Base-by-base conservation (phyloP, 345 rosid species). In the Fremontodendron californicum region DNA sequence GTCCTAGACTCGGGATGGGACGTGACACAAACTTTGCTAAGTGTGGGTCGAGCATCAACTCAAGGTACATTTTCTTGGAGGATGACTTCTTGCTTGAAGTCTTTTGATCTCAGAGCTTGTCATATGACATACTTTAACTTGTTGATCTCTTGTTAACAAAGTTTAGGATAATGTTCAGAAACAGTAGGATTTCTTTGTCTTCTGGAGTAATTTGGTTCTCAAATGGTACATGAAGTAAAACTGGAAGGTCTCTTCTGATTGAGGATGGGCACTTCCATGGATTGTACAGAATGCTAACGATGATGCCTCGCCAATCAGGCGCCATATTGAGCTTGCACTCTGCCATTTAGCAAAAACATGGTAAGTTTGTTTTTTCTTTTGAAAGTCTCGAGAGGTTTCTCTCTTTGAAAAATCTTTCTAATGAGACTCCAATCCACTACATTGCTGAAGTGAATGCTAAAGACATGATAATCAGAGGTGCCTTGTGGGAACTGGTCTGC, bases 1-100 rank as follows among this genome's bases (percentile, higher is more conserved):
- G n/a, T n/a, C n/a, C n/a, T n/a, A n/a, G n/a, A n/a, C n/a, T n/a
- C n/a, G n/a, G n/a, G n/a, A n/a, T n/a, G n/a, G n/a, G n/a, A n/a
- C n/a, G n/a, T n/a, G n/a, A n/a, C n/a, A n/a, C 99, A 23, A 96
- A 96, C 85, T 96, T 96, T 73, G 98, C 99, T 43, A 96, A 96
- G 84, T 96, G 99, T 63, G 99, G 93, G 85, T 96, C 99, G 73
- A 86, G 93, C 98, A 73, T 91, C 97, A 49, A 86, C 88, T 48
- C 96, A 92, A 90, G 99, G 99, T 93, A 78, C 35, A 45, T 23
- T 42, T 54, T 27, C 65, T 29, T 29, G n/a, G 65, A 61, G 18
- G 9, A 11, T 60, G 31, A 58, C 35, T 57, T 57, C n/a, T n/a
- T n/a, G n/a, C 33, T 58, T 58, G 64, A 27, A 60, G 64, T 58